A percentile compares a stretch with the other conserved stretches of the same genome.
phyloP scores from a whole-genome alignment of 2,329 filamentous ascomycete genomes.

The Delphinella strobiligena region DNA sequence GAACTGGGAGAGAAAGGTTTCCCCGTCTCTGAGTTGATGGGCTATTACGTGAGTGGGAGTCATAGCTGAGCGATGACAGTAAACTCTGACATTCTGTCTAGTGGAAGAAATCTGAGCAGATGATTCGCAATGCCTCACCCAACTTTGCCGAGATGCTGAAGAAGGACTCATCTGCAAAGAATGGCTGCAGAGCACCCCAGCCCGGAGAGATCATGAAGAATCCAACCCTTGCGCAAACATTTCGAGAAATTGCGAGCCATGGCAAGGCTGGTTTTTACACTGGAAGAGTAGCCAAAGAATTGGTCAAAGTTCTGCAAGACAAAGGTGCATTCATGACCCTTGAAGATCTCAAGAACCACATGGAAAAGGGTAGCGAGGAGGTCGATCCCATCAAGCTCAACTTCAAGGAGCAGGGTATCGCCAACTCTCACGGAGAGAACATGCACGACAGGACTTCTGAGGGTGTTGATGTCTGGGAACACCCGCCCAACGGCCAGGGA shows the following conservation, averaged over 20 bases:
- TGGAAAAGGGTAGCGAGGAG: conserved; percentile 61
- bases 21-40: conserved; percentile 71
- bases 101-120: conserved; percentile 58
- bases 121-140: conserved; percentile 62
- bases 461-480: conserved; percentile 82
- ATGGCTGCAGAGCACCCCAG: conserved; percentile 61
- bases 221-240: conserved; percentile 67
- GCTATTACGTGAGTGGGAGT: conserved; percentile 55
- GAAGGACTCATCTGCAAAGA: conserved; percentile 51
- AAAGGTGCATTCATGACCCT: conserved; percentile 67
- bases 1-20: conserved; percentile 79
- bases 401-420: conserved; percentile 55
- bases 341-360: conserved; percentile 69
- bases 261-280: conserved; percentile 88
- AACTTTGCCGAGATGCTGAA: conserved; percentile 86
- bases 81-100: conserved; percentile 26
- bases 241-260: conserved; percentile 62
- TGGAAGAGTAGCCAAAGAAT: conserved; percentile 66
- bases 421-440: conserved; percentile 31
- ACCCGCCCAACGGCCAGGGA: conserved; percentile 91
- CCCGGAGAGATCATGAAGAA: conserved; percentile 87
- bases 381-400: conserved; percentile 74
- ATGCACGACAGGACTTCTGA: conserved; percentile 32
- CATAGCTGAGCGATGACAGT: too few species aligned
- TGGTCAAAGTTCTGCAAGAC: conserved; percentile 65